Evolutionary conservation across 768 basidiomycete species (phyloP).

Genomic region (Candolleomyces aberdarensis): DNA sequence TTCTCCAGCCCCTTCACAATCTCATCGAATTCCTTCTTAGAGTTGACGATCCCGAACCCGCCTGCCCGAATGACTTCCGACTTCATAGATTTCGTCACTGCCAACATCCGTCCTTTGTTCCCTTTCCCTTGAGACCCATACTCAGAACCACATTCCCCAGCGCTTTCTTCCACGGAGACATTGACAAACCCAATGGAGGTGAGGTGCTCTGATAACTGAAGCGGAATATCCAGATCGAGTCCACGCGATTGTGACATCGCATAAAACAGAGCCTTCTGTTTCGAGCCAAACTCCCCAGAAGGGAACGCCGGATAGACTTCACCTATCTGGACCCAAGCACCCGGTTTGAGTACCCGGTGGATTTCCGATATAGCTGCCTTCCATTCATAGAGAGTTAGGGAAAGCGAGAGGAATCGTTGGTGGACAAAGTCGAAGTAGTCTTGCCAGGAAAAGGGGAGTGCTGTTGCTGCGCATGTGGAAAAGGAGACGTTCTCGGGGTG

Average conservation of each 20-base stretch:
- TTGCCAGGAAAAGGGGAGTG: slow-evolving; percentile 8
- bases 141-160: background rate
- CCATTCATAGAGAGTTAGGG: slow-evolving; percentile 6
- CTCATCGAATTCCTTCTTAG: slow-evolving; percentile 10
- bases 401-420: slow-evolving; percentile 9
- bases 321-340: slow-evolving; percentile 11
- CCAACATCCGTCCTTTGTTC: slow-evolving; percentile 2
- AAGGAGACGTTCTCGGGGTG: slow-evolving; percentile 7
- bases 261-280: slow-evolving; percentile 2
- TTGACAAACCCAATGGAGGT: slow-evolving; percentile 6
- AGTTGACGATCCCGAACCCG: slow-evolving; percentile 7
- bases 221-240: slow-evolving; percentile 4
- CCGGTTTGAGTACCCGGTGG: slow-evolving; percentile 5
- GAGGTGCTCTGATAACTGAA: slow-evolving; percentile 1
- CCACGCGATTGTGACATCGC: background rate
- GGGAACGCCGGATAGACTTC: slow-evolving; percentile 7
- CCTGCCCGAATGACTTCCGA: slow-evolving; percentile 7
- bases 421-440: slow-evolving; percentile 8
- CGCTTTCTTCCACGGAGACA: slow-evolving; percentile 4
- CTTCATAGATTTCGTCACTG: slow-evolving; percentile 5
- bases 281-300: background rate
- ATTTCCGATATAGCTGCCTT: slow-evolving; percentile 4
- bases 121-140: background rate
- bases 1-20: slow-evolving; percentile 1
- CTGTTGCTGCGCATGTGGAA: background rate